phyloP scores from a whole-genome alignment of 2,329 filamentous ascomycete species.

The Cryphonectria nitschkei region DNA sequence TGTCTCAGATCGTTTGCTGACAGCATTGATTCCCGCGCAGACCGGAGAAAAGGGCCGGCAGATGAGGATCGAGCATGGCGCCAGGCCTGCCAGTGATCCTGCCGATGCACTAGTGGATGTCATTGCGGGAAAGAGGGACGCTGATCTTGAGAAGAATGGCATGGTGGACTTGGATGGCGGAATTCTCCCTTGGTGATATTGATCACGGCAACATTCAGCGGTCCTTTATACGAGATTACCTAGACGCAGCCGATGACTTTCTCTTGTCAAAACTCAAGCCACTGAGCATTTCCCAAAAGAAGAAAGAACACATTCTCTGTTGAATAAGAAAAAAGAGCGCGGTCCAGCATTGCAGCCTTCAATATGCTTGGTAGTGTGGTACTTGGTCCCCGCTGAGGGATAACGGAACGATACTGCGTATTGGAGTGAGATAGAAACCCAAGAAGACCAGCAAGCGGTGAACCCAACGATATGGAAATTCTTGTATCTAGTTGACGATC shows the following conservation, averaged over 20 bases:
- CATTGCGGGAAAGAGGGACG: conserved; percentile 37
- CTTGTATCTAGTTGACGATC: background rate
- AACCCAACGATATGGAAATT: background rate
- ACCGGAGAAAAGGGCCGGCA: conserved; percentile 35
- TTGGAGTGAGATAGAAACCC: no score
- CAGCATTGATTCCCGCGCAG: background rate
- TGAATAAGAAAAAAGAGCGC: background rate
- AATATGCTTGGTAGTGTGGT: background rate
- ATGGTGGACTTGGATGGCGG: conserved; percentile 16
- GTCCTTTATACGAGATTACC: background rate
- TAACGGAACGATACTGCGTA: no score
- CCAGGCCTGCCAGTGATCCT: conserved; percentile 35
- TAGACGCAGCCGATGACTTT: background rate
- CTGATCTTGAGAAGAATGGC: conserved; percentile 34
- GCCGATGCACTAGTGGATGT: conserved; percentile 35
- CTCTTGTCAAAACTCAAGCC: background rate
- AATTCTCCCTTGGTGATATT: background rate
- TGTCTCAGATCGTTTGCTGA: background rate
- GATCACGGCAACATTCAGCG: background rate
- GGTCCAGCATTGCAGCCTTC: no score
- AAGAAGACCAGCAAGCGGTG: no score
- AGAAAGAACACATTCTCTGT: no score
- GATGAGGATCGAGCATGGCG: conserved; percentile 34
- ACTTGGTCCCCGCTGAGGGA: no score
- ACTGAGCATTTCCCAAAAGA: background rate